These are phyloP conservation scores for Trichoderma sp. DNA, from an alignment of 2,329 filamentous ascomycete genomes.

Conservation along the genomic window DNA sequence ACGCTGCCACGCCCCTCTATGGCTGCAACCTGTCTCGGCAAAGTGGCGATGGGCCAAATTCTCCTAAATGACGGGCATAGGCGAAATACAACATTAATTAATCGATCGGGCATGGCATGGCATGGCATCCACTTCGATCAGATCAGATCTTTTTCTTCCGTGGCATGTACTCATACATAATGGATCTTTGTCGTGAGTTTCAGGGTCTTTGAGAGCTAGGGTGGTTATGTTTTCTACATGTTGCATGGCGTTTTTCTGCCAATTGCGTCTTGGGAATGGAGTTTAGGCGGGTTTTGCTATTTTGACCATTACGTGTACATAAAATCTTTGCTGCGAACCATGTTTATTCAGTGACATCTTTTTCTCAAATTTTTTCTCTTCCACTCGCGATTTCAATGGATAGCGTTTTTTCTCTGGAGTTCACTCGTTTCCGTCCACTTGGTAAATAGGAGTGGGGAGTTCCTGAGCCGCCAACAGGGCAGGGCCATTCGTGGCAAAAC, in stretches of 20 bases:
- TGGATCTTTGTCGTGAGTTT: neutral
- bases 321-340: neutral
- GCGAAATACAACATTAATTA: constrained; percentile 14
- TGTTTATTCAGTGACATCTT: neutral
- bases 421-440: neutral
- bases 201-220: neutral
- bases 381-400: neutral
- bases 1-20: constrained; percentile 6
- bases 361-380: neutral
- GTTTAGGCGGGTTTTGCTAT: neutral
- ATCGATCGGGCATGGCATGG: constrained; percentile 23
- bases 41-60: constrained; percentile 10
- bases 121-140: constrained; percentile 15
- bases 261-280: constrained; percentile 12
- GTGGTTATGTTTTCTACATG: neutral
- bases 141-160: constrained; percentile 2
- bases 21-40: constrained; percentile 9
- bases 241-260: constrained; percentile 14
- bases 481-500: neutral
- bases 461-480: neutral
- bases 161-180: neutral
- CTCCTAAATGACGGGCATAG: constrained; percentile 5
- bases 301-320: neutral
- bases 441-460: constrained; percentile 2
- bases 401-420: neutral